Evolutionary conservation across 192 early-diverging fungal genomes (phyloP).

Genomic region (Borealophlyctis nickersoniae): DNA sequence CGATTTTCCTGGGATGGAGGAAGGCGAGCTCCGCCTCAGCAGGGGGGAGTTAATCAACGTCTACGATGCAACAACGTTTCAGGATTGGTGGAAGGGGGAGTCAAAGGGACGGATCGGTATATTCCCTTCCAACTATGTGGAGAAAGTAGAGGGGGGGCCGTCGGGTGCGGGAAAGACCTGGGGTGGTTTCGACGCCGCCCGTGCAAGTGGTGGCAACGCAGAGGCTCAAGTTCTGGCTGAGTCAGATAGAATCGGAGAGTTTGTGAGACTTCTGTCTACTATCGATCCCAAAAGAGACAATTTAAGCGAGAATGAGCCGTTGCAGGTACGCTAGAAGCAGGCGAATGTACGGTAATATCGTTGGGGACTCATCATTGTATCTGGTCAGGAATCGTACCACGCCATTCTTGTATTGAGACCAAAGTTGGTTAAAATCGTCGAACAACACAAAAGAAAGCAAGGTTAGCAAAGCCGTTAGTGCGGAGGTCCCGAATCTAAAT

Average conservation of each 20-base stretch:
- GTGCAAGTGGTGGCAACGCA: constrained; percentile 13
- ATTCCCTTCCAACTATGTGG: constrained; percentile 97
- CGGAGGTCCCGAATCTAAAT: neutral
- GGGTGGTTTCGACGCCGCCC: constrained; percentile 11
- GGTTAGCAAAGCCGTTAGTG: constrained; percentile 42
- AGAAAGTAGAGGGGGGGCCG: constrained; percentile 32
- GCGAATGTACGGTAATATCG: neutral
- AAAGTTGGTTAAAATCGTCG: constrained; percentile 80
- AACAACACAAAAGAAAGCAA: constrained; percentile 79
- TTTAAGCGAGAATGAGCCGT: constrained; percentile 81
- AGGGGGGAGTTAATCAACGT: constrained; percentile 88
- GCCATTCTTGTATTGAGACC: constrained; percentile 78
- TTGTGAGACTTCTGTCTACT: constrained; percentile 69
- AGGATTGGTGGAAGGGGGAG: constrained; percentile 99
- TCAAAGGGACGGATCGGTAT: constrained; percentile 85
- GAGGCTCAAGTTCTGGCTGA: constrained; percentile 71
- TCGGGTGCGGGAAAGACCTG: constrained; percentile 5
- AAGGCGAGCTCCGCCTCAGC: constrained; percentile 86
- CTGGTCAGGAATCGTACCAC: constrained; percentile 63
- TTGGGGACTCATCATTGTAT: neutral
- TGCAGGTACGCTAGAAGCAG: constrained; percentile 53
- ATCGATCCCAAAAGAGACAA: constrained; percentile 80
- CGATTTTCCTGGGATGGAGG: constrained; percentile 87
- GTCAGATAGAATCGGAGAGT: constrained; percentile 68
- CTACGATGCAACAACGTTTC: constrained; percentile 84